These are phyloP conservation scores for Curvularia verruculosa DNA, from an alignment of 2,329 filamentous ascomycete species.

Conservation along the genomic window DNA sequence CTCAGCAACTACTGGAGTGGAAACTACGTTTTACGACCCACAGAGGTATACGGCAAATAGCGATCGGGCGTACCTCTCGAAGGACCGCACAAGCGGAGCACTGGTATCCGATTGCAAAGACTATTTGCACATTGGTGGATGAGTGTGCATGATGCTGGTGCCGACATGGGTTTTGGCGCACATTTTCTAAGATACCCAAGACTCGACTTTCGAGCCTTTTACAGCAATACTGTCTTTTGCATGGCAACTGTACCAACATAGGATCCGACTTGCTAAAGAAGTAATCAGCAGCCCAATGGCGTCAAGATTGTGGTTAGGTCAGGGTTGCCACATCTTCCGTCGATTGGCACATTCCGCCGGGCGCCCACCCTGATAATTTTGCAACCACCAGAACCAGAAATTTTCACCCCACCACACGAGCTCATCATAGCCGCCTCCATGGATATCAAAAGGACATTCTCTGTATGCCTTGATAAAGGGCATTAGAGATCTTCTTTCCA, in stretches of 20 bases:
- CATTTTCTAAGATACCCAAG: slow-evolving; percentile 8
- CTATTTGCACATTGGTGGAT: neutral
- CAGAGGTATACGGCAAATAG: neutral
- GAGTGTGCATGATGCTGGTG: slow-evolving; percentile 4
- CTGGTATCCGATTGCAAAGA: neutral
- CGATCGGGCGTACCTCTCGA: neutral
- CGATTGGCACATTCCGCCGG: neutral
- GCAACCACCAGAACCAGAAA: slow-evolving; percentile 1
- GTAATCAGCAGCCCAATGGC: neutral
- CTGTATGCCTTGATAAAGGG: neutral
- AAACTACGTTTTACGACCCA: neutral
- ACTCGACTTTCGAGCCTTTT: slow-evolving; percentile 4
- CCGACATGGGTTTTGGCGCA: neutral
- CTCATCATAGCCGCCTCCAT: neutral
- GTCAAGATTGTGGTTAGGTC: neutral
- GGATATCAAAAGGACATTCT: too few species aligned
- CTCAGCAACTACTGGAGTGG: neutral
- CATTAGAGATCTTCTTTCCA: neutral
- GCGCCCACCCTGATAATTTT: slow-evolving; percentile 7
- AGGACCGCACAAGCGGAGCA: neutral
- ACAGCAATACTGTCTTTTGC: neutral
- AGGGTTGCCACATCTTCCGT: neutral
- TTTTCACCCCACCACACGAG: slow-evolving; percentile 1
- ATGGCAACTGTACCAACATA: neutral
- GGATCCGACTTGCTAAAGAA: neutral